These are phyloP conservation scores for Auricularia auricula-judae DNA, from an alignment of 768 basidiomycete species.

Conservation along the genomic window DNA sequence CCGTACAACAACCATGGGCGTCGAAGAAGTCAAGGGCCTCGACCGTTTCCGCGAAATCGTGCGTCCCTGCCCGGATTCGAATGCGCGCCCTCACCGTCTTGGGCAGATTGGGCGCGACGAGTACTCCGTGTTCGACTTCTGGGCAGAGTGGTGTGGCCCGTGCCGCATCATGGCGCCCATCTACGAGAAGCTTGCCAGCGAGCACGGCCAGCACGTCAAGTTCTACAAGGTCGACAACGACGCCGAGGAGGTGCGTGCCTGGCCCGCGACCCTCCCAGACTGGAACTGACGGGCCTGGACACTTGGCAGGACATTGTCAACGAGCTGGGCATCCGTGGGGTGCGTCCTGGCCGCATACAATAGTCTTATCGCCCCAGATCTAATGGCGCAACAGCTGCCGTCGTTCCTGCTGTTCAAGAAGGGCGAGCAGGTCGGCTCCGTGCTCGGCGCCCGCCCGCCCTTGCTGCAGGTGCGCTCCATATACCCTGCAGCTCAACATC, in stretches of 20 bases:
- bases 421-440: constrained; percentile 20
- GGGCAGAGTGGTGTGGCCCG: constrained; percentile 70
- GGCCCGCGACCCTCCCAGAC: neutral
- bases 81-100: neutral
- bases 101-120: constrained; percentile 35
- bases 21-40: constrained; percentile 12
- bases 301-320: constrained; percentile 14
- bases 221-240: constrained; percentile 76
- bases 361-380: neutral
- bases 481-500: neutral
- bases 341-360: constrained; percentile 23
- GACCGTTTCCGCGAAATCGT: constrained; percentile 35
- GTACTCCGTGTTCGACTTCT: constrained; percentile 54
- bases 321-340: constrained; percentile 52
- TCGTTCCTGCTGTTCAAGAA: constrained; percentile 28
- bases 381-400: constrained; percentile 30
- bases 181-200: constrained; percentile 43
- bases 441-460: neutral
- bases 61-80: constrained; percentile 13
- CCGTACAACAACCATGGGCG: neutral
- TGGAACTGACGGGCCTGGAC: constrained; percentile 18
- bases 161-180: constrained; percentile 56
- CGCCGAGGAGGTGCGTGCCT: constrained; percentile 27
- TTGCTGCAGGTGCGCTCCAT: neutral
- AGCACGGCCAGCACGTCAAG: constrained; percentile 24